These are phyloP conservation scores for Cystofilobasidium bisporidii DNA, from an alignment of 768 basidiomycete genomes.

Conservation along the genomic window DNA sequence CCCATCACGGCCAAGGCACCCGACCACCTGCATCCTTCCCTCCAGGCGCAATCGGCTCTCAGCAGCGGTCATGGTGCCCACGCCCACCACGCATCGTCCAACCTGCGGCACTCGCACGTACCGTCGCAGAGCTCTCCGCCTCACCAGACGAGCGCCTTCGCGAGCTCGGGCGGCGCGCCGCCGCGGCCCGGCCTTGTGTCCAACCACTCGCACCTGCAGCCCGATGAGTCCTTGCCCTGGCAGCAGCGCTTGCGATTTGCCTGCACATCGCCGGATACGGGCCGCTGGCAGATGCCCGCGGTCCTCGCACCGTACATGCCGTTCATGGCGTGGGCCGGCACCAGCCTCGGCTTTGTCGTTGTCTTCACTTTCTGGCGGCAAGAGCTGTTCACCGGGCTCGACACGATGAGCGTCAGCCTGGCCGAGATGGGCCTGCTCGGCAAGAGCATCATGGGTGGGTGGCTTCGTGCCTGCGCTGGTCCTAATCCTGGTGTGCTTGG, in stretches of 20 bases:
- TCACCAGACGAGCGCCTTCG: not conserved
- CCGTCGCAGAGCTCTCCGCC: not conserved
- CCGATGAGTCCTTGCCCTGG: not conserved
- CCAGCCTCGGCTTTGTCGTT: constrained; percentile 64
- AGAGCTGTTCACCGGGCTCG: constrained; percentile 71
- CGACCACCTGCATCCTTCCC: not conserved
- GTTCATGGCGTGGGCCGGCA: constrained; percentile 63
- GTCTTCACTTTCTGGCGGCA: constrained; percentile 76
- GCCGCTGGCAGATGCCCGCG: constrained; percentile 11
- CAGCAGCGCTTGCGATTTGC: not conserved
- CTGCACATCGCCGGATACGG: constrained; percentile 11
- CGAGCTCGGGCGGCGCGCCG: not conserved
- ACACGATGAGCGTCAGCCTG: constrained; percentile 68
- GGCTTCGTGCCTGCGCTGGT: not conserved
- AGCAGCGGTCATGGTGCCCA: not conserved
- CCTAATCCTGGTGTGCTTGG: not conserved
- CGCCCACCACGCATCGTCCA: constrained; percentile 5
- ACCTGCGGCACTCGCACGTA: not conserved
- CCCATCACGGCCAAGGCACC: not conserved
- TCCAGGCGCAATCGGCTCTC: not conserved
- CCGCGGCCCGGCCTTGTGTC: not conserved
- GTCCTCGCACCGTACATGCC: constrained; percentile 67
- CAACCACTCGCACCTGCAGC: constrained; percentile 18
- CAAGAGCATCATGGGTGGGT: constrained; percentile 59
- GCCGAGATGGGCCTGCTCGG: constrained; percentile 63